phyloP scores from a whole-genome alignment of 1,284 basidiomycete genomes.

The Schizopora paradoxa region DNA sequence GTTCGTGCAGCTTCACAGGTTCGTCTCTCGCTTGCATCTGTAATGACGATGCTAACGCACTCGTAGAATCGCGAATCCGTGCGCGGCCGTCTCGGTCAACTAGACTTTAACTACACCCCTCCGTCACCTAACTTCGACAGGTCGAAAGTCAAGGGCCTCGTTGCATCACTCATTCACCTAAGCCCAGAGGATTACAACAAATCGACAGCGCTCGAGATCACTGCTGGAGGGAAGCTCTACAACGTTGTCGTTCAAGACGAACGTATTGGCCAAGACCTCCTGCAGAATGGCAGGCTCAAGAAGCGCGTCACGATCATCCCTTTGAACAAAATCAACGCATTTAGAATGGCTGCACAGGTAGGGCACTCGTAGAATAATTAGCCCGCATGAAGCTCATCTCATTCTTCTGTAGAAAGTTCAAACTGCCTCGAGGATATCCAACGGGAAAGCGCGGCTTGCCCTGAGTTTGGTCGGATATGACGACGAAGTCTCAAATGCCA shows the following conservation, averaged over 20 bases:
- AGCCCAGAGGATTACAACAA: constrained; percentile 67
- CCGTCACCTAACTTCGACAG: constrained; percentile 84
- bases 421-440: constrained; percentile 72
- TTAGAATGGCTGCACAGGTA: constrained; percentile 60
- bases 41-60: constrained; percentile 1
- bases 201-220: constrained; percentile 90
- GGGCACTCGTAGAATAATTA: constrained; percentile 20
- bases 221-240: constrained; percentile 88
- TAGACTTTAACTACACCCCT: constrained; percentile 82
- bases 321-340: constrained; percentile 84
- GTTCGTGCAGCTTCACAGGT: constrained; percentile 66
- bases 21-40: constrained; percentile 23
- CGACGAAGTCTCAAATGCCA: constrained; percentile 82
- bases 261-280: constrained; percentile 78
- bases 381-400: constrained; percentile 3
- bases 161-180: constrained; percentile 81
- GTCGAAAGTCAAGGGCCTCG: constrained; percentile 86
- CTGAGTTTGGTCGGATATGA: constrained; percentile 84
- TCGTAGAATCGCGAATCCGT: constrained; percentile 67
- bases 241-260: constrained; percentile 95
- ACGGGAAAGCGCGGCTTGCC: constrained; percentile 81
- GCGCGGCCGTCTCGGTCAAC: constrained; percentile 61
- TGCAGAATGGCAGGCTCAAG: constrained; percentile 79
- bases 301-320: constrained; percentile 94
- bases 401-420: constrained; percentile 60